Conservation (phyloP, 805 yeast genomes). For the Zygoascus bituminiphila region DNA sequence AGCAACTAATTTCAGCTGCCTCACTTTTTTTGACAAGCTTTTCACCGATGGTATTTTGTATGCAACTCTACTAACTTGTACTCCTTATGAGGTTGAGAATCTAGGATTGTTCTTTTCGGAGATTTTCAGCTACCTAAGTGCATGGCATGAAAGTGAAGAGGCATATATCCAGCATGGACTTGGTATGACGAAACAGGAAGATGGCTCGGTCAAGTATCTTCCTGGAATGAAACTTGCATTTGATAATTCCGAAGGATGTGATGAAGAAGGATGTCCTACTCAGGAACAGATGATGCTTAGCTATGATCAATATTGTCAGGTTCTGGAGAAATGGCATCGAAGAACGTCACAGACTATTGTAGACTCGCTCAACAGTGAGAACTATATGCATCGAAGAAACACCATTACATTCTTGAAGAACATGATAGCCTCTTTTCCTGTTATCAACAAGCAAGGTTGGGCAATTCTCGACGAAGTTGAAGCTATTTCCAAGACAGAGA, state of each 20-base stretch:
- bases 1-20: conserved; percentile 33
- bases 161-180: conserved; percentile 27
- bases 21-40: conserved; percentile 37
- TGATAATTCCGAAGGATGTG: conserved; percentile 10
- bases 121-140: conserved; percentile 40
- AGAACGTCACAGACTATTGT: conserved; percentile 38
- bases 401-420: conserved; percentile 70
- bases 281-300: conserved; percentile 13
- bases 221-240: conserved; percentile 22
- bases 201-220: conserved; percentile 13
- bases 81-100: conserved; percentile 74
- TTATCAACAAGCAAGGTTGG: conserved; percentile 58
- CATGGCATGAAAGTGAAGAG: conserved; percentile 35
- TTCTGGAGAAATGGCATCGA: conserved; percentile 50
- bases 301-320: conserved; percentile 32
- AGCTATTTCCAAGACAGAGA: conserved; percentile 42
- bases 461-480: conserved; percentile 40
- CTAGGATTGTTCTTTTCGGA: conserved; percentile 65
- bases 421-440: conserved; percentile 55
- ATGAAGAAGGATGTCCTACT: conserved; percentile 8
- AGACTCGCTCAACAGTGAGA: conserved; percentile 35
- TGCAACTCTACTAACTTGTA: conserved; percentile 57
- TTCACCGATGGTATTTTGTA: conserved; percentile 42
- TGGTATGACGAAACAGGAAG: conserved; percentile 12
- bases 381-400: conserved; percentile 72